Percentiles rank a stretch among this genome's conserved stretches.
Evolutionary conservation across 2,329 filamentous ascomycete genomes (phyloP).

Genomic region (Arthrobotrys musiformis): DNA sequence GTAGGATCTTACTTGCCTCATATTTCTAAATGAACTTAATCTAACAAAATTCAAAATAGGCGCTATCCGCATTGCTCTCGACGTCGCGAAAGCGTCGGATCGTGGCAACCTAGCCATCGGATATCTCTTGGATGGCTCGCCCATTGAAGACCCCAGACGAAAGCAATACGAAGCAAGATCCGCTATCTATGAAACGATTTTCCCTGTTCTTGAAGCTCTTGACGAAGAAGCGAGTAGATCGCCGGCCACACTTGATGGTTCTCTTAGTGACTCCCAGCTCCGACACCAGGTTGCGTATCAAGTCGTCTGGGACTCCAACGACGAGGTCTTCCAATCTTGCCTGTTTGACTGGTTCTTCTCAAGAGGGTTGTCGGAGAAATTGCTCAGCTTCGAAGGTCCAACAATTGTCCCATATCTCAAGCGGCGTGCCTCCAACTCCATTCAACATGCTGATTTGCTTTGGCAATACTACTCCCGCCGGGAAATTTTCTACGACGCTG

Average conservation of each 20-base stretch:
- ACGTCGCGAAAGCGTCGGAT: conserved; percentile 84
- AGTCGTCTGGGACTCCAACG: conserved; percentile 85
- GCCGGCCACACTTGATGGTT: conserved; percentile 80
- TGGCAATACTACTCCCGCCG: conserved; percentile 93
- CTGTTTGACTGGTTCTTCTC: conserved; percentile 98
- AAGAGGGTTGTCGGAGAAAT: conserved; percentile 83
- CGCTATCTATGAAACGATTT: conserved; percentile 86
- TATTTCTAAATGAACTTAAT: not conserved
- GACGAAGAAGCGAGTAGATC: conserved; percentile 76
- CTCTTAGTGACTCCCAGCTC: conserved; percentile 77
- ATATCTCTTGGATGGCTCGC: conserved; percentile 87
- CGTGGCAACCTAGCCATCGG: conserved; percentile 84
- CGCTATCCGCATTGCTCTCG: conserved; percentile 85
- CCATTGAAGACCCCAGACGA: conserved; percentile 75
- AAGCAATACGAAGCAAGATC: conserved; percentile 76
- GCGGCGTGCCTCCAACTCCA: conserved; percentile 76
- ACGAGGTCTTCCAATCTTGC: conserved; percentile 94
- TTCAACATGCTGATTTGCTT: conserved; percentile 85
- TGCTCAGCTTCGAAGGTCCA: conserved; percentile 83
- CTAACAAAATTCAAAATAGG: conserved; percentile 65
- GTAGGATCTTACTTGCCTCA: conserved; percentile 3
- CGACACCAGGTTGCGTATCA: conserved; percentile 88
- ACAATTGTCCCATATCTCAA: conserved; percentile 88
- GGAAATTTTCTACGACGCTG: conserved; percentile 84
- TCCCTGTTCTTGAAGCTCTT: conserved; percentile 79